Conservation (phyloP, 2,329 filamentous ascomycete species). For the Aspergillus tanneri region DNA sequence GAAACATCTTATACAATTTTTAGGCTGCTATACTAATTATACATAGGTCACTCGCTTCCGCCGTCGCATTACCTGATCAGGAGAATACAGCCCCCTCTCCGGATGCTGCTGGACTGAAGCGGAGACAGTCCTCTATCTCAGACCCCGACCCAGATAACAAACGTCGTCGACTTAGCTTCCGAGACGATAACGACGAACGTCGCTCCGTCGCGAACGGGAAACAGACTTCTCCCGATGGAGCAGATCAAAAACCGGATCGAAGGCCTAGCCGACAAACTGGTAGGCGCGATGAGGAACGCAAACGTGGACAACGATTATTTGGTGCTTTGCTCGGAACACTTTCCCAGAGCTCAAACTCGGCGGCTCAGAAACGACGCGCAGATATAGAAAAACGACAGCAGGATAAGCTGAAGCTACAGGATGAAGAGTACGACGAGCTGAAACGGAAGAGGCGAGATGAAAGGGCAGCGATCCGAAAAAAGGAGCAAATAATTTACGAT, state of each 20-base stretch:
- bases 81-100: constrained; percentile 29
- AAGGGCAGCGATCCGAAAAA: constrained; percentile 60
- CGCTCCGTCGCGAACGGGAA: constrained; percentile 18
- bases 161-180: constrained; percentile 51
- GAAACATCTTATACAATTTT: too few relatives aligned
- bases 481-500: constrained; percentile 73
- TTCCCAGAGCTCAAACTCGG: constrained; percentile 65
- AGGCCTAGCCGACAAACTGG: constrained; percentile 27
- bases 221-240: constrained; percentile 25
- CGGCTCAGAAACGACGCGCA: constrained; percentile 66
- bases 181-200: constrained; percentile 25
- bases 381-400: constrained; percentile 83
- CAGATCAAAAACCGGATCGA: constrained; percentile 9
- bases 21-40: too few relatives aligned
- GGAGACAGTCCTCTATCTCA: constrained; percentile 55
- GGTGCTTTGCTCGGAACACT: constrained; percentile 76
- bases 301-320: constrained; percentile 80
- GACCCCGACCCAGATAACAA: constrained; percentile 51
- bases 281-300: constrained; percentile 70
- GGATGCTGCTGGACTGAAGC: constrained; percentile 44
- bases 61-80: constrained; percentile 54
- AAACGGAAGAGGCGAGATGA: constrained; percentile 65
- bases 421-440: constrained; percentile 67
- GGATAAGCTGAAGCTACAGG: constrained; percentile 74
- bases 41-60: constrained; percentile 52